Evolutionary conservation across 75 land plant species (phyloP), one percentile per base, ranked within the genome.

Genomic region (Pseudotsuga menziesii): DNA sequence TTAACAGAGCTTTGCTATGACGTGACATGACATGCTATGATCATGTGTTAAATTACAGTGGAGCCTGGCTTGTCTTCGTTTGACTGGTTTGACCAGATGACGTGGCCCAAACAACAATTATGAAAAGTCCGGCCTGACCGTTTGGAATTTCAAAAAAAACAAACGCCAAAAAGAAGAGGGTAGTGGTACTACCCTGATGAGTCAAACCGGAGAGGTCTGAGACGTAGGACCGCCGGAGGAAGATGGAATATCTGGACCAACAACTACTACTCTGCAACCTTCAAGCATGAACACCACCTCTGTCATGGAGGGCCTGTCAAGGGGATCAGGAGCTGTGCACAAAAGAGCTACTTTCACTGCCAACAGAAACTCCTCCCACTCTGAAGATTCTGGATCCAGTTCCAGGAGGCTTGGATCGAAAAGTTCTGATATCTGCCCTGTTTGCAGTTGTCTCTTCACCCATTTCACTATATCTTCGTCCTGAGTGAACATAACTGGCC

Each of bases 201-300:
- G 58, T 83, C 83, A 84, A 12, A 84, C 84, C 17, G 96, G 96
- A 27, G 96, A 93, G 23, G 93, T 84, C 19, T 87, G 91, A 29
- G 95, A 84, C 14, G 91, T 89, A 20, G 96, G 78, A 60, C 81
- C 92, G 67, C 81, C 92, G 27, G 92, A 91, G 9, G 99, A 97
- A 0, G 97, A 90, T 13, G 95, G 99, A 12, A 86, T 70, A 56
- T 97, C 98, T 3, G 95, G 88, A n/a, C 92, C 98, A 26, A 88
- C 91, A 48, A 48, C 54, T 48, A 48, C 54, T 0, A 48, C 54
- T 7, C 99, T 77, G 80, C 99, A 97, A 22, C 99, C 99, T 82
- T 97, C 99, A 15, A 97, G 92, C 99, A 97, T 97, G 85, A 94
- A 94, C 25, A 97, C 95, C 57, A 94, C 85, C 78, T 97, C 99